Conservation (phyloP, 805 yeast species). For the Yarrowia sp. region DNA sequence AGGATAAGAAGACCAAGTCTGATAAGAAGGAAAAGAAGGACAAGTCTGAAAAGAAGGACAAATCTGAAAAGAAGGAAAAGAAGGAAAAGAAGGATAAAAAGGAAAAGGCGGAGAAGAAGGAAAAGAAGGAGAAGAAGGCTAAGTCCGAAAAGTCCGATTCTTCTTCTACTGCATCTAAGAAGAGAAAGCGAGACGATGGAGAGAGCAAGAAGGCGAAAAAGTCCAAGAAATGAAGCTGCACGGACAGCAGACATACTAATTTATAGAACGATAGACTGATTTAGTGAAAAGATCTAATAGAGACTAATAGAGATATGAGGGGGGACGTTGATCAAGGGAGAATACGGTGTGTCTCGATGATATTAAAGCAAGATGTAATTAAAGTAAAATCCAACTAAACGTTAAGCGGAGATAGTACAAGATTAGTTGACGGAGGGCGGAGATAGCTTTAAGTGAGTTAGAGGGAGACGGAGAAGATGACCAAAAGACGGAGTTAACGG, state of each 20-base stretch:
- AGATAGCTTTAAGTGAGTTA: too few relatives aligned
- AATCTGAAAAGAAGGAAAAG: slow-evolving; percentile 41
- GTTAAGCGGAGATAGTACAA: too few relatives aligned
- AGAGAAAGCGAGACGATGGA: slow-evolving; percentile 35
- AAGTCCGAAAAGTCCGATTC: not conserved
- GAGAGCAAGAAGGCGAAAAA: slow-evolving; percentile 21
- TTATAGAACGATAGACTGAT: slow-evolving; percentile 29
- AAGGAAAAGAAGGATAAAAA: slow-evolving; percentile 43
- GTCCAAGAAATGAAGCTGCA: slow-evolving; percentile 18
- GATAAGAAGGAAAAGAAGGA: slow-evolving; percentile 46
- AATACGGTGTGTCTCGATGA: too few relatives aligned
- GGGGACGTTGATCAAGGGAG: not conserved
- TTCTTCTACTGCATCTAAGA: slow-evolving; percentile 20
- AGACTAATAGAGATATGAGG: not conserved
- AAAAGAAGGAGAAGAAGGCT: slow-evolving; percentile 9
- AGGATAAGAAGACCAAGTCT: slow-evolving; percentile 45
- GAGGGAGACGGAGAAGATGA: too few relatives aligned
- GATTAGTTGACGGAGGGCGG: too few relatives aligned
- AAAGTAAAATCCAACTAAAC: too few relatives aligned
- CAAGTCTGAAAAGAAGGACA: slow-evolving; percentile 47
- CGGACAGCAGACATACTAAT: slow-evolving; percentile 21
- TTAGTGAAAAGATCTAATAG: slow-evolving; percentile 1
- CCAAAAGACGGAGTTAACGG: too few relatives aligned
- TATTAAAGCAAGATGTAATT: too few relatives aligned
- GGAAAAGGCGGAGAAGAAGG: slow-evolving; percentile 25